Evolutionary conservation across 2,329 filamentous ascomycete genomes (phyloP), one percentile per base, ranked within the genome.

Genomic region (Alternaria sp.): DNA sequence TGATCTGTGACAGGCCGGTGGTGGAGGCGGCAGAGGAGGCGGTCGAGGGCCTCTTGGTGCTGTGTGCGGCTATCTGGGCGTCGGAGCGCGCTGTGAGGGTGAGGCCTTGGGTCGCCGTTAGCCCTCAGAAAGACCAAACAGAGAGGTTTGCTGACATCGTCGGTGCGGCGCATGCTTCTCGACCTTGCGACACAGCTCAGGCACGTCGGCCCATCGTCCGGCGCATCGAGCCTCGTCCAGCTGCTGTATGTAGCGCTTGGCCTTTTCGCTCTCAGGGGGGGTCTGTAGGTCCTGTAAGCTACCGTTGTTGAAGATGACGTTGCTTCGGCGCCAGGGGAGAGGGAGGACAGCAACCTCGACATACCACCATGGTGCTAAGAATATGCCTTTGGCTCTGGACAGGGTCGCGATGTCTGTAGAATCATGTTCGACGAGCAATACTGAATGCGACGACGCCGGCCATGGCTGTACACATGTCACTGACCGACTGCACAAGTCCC

Each of bases 131-230:
- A 40, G 53, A 36, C 53, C 45, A 58, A 58, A 47, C 28, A 21
- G 40, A 62, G 32, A 43, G 60, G 32, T 36, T 54, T 65, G 77
- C 88, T 73, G 90, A 97, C 95, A 97, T 81, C 88, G 88, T 80
- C 92, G 88, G 65, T 92, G 88, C 44, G 93, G 91, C 72, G 93
- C 92, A 86, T 99, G 95, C 81, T 99, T 98, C 76, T 91, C 91
- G 75, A 98, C 87, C 82, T 99, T 99, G 79, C 95, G 89, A 73
- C 96, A 90, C 67, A 97, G 87, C 82, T 98, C 95, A 25, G 93
- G 92, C 28, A 98, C 87, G 28, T 92, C 89, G 70, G 89, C 85
- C 96, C 96, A 99, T 79, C 90, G 90, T 56, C 91, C 93, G 74
- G 95, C 90, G 81, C 93, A 97, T 75, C 96, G 91, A 69, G 93